Conservation (phyloP, 2,329 filamentous ascomycete species). For the Phoma herbarum region DNA sequence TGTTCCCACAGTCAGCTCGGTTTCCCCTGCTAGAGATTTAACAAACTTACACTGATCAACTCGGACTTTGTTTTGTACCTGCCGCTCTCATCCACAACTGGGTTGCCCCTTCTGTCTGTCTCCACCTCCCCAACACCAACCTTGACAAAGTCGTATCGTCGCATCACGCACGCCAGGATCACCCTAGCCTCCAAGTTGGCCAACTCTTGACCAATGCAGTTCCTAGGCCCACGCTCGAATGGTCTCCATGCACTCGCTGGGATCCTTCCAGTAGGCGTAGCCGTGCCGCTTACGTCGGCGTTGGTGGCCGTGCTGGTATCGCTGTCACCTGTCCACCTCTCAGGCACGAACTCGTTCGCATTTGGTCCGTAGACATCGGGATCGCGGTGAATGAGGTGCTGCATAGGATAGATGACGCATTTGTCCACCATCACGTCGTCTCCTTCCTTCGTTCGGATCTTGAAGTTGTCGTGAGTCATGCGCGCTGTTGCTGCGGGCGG, state of each 20-base stretch:
- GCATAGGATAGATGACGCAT: constrained; percentile 56
- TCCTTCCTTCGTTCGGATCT: constrained; percentile 54
- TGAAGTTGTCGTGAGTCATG: constrained; percentile 50
- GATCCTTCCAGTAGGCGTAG: constrained; percentile 33
- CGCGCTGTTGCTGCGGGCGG: constrained; percentile 60
- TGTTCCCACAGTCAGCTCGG: constrained; percentile 26
- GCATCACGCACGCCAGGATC: constrained; percentile 56
- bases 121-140: constrained; percentile 44
- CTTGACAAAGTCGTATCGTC: constrained; percentile 48
- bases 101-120: constrained; percentile 34
- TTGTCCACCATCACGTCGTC: constrained; percentile 56
- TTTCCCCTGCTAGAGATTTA: not conserved
- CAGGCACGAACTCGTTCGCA: constrained; percentile 45
- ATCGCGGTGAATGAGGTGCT: constrained; percentile 52
- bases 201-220: constrained; percentile 68
- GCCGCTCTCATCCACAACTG: constrained; percentile 41
- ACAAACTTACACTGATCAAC: constrained; percentile 46
- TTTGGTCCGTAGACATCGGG: constrained; percentile 44
- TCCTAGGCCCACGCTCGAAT: constrained; percentile 64
- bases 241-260: constrained; percentile 60
- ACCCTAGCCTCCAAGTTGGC: constrained; percentile 63
- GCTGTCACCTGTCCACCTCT: constrained; percentile 51
- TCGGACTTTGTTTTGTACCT: constrained; percentile 41
- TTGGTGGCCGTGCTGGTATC: constrained; percentile 32
- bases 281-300: constrained; percentile 24